Percentiles rank a stretch among this genome's conserved stretches.
phyloP scores from a whole-genome alignment of 495 filamentous ascomycete genomes.

The Podospora pseudocomata region DNA sequence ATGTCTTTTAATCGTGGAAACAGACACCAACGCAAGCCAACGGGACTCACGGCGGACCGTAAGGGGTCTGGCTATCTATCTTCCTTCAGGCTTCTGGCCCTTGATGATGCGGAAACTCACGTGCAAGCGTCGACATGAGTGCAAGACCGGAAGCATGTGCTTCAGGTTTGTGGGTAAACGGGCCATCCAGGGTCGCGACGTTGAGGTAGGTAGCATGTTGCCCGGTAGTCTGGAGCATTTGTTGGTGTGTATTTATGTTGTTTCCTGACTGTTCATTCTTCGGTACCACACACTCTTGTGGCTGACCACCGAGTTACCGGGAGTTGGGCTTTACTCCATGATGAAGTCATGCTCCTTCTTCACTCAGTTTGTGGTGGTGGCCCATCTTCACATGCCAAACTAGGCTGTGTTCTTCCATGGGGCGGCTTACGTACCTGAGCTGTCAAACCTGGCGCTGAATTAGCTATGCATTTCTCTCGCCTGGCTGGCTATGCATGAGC shows the following conservation, averaged over 20 bases:
- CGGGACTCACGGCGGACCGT: neutral
- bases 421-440: neutral
- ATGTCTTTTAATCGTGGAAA: neutral
- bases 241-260: neutral
- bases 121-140: neutral
- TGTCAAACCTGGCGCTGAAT: neutral
- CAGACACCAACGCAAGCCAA: neutral
- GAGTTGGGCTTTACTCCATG: no score
- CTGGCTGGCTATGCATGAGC: neutral
- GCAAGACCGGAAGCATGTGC: neutral
- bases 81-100: neutral
- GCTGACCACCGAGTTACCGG: no score
- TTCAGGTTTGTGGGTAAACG: neutral
- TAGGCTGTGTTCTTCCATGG: neutral
- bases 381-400: neutral
- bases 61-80: neutral
- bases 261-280: no score
- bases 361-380: neutral
- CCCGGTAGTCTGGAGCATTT: neutral
- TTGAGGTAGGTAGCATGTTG: neutral
- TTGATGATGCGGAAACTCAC: neutral
- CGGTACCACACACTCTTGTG: no score
- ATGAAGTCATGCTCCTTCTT: neutral
- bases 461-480: neutral
- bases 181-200: neutral